Percentiles rank a stretch among this genome's conserved stretches.
Conservation (phyloP, 148 eudicot species). For the Spergularia bocconei region DNA sequence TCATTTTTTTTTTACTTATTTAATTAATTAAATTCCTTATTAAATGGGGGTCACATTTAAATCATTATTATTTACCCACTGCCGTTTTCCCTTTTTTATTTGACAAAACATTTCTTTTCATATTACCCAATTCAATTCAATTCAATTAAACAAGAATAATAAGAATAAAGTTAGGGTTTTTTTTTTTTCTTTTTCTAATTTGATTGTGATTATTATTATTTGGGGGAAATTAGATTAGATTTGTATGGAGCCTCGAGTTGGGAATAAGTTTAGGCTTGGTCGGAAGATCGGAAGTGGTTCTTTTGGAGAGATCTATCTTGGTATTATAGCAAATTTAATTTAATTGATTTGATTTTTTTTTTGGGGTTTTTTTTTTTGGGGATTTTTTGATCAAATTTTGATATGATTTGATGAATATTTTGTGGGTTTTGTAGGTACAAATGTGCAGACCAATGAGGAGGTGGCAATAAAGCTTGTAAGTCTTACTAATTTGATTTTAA, state of each 20-base stretch:
- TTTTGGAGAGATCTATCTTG: constrained; percentile 83
- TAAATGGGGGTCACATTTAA: constrained; percentile 27
- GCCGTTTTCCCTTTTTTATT: constrained; percentile 10
- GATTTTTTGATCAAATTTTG: not conserved
- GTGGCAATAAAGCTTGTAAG: constrained; percentile 83
- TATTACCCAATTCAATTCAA: not conserved
- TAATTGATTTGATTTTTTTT: too few relatives aligned
- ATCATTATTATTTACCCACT: constrained; percentile 3
- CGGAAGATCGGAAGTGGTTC: constrained; percentile 78
- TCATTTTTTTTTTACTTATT: not conserved
- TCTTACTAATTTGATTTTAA: constrained; percentile 15
- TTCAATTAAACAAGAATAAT: not conserved
- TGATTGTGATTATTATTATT: not conserved
- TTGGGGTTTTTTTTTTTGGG: not conserved
- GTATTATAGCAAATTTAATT: constrained; percentile 20
- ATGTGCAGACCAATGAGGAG: constrained; percentile 73
- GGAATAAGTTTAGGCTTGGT: constrained; percentile 72
- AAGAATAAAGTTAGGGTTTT: constrained; percentile 5
- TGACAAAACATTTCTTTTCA: not conserved
- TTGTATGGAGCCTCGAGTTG: constrained; percentile 70
- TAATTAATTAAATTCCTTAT: not conserved
- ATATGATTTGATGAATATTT: not conserved
- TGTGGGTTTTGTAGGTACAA: constrained; percentile 47
- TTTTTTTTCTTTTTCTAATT: constrained; percentile 14
- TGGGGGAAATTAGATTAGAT: constrained; percentile 15